Base-by-base conservation (phyloP, 1,284 basidiomycete genomes). In the Pseudozyma pruni region DNA sequence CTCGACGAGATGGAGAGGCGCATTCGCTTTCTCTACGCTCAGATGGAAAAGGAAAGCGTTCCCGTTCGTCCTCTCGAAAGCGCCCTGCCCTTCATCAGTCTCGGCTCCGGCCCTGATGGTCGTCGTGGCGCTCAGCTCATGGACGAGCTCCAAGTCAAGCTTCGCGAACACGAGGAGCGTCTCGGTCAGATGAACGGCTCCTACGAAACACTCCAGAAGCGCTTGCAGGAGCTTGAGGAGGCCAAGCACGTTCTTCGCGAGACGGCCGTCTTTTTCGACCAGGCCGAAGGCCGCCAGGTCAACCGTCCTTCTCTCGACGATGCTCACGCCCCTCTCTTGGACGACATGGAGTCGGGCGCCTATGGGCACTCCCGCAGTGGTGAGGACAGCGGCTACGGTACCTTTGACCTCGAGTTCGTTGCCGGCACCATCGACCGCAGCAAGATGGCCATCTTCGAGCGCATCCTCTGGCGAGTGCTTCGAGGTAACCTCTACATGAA, bases 401-500 rank as follows among this genome's bases (percentile, higher is more conserved):
- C 86, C 3, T 91, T 94, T 75, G 95, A 98, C 83, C 87, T 98
- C 48, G 80, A 81, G 59, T 98, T 98, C 76, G 91, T 99, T 23
- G 90, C 95, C 13, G 95, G 95, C 34, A 98, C 95, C 0, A 94
- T 98, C 75, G 95, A 98, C 78, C 92, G 95, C 55, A 86, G 89
- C 17, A 90, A 94, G 61, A 88, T 98, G 83, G 88, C 92, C 2
- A 96, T 93, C 10, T 97, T 98, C 57, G 96, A 99, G 84, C 91
- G 96, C 33, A 93, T 98, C 20, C 88, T 98, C 54, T 99, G 96
- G 95, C 92, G 96, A 75, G 93, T 98, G 25, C 87, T 98, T 25
- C 90, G 96, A 67, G 96, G 96, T 53, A 98, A 99, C 83, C 86
- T 99, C 29, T 99, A 97, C 86, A 98, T 98, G 94, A 98, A 98